phyloP scores from a whole-genome alignment of 2,329 filamentous ascomycete species.

The Lachnellula hyalina region DNA sequence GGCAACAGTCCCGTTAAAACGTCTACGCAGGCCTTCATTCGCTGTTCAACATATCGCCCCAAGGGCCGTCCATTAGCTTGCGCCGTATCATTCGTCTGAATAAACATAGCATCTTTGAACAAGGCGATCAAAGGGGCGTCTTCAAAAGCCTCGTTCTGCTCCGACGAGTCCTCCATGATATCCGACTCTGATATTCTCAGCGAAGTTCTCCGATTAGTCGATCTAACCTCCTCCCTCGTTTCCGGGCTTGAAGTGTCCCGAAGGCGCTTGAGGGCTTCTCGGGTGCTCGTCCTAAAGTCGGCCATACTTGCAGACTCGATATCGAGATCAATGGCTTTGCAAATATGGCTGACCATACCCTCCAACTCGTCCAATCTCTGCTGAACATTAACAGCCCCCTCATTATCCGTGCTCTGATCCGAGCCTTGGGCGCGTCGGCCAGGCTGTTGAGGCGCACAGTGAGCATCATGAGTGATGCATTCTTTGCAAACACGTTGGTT shows the following conservation, averaged over 20 bases:
- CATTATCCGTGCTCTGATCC: neutral
- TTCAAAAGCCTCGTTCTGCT: slow-evolving; percentile 1
- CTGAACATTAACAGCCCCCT: slow-evolving; percentile 2
- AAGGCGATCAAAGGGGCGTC: slow-evolving; percentile 15
- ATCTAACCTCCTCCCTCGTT: neutral
- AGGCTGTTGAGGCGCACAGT: slow-evolving; percentile 41
- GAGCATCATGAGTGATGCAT: slow-evolving; percentile 39
- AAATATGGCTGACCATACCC: slow-evolving; percentile 18
- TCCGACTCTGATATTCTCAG: neutral
- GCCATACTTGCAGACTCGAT: neutral
- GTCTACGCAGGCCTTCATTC: slow-evolving; percentile 1
- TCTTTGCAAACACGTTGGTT: slow-evolving; percentile 37
- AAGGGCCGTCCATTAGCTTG: neutral
- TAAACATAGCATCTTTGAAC: slow-evolving; percentile 16
- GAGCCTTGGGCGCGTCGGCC: slow-evolving; percentile 1
- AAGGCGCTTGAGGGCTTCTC: slow-evolving; percentile 8
- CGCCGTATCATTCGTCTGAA: slow-evolving; percentile 11
- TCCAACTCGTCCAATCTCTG: slow-evolving; percentile 26
- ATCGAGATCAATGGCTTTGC: slow-evolving; percentile 8
- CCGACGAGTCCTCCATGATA: neutral
- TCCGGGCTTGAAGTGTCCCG: neutral
- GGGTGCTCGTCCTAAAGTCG: slow-evolving; percentile 3
- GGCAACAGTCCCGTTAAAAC: slow-evolving; percentile 11
- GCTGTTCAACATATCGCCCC: neutral
- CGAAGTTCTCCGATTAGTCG: neutral